phyloP scores from a whole-genome alignment of 2,329 filamentous ascomycete genomes.

The Alternaria incomplexa region DNA sequence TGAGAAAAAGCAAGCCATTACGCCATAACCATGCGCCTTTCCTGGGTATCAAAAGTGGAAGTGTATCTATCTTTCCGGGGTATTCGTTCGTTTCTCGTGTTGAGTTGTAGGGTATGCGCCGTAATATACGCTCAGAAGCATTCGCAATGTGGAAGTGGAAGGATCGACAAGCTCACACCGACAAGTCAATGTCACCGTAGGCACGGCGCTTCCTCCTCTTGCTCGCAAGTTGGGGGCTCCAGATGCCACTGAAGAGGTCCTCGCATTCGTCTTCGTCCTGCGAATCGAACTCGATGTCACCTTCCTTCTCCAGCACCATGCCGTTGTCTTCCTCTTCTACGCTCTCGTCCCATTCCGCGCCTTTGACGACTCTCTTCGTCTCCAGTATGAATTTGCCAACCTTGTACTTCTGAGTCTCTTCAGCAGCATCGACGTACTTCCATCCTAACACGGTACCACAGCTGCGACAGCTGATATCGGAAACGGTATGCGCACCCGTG shows the following conservation, averaged over 20 bases:
- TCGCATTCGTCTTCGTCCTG: constrained; percentile 72
- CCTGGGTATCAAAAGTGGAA: neutral
- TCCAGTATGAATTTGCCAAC: constrained; percentile 72
- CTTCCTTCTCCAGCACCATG: constrained; percentile 11
- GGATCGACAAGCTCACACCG: neutral
- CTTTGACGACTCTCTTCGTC: constrained; percentile 60
- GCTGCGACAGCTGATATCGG: constrained; percentile 63
- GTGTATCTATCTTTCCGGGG: neutral
- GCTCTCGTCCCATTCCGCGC: constrained; percentile 59
- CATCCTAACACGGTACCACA: constrained; percentile 66
- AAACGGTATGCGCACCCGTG: constrained; percentile 67
- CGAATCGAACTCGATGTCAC: constrained; percentile 65
- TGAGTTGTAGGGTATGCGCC: neutral
- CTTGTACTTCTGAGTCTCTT: constrained; percentile 68
- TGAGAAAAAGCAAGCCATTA: neutral
- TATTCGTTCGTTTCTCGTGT: neutral
- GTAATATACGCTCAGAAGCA: neutral
- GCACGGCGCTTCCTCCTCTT: constrained; percentile 36
- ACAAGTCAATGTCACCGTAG: neutral
- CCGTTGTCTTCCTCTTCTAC: constrained; percentile 29
- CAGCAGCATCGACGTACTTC: constrained; percentile 69
- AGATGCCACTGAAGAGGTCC: constrained; percentile 67
- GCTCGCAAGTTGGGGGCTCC: constrained; percentile 62
- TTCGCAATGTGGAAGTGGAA: neutral
- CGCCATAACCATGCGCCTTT: neutral